Evolutionary conservation across 768 basidiomycete genomes (phyloP).

Genomic region (Mycena leptocephala): DNA sequence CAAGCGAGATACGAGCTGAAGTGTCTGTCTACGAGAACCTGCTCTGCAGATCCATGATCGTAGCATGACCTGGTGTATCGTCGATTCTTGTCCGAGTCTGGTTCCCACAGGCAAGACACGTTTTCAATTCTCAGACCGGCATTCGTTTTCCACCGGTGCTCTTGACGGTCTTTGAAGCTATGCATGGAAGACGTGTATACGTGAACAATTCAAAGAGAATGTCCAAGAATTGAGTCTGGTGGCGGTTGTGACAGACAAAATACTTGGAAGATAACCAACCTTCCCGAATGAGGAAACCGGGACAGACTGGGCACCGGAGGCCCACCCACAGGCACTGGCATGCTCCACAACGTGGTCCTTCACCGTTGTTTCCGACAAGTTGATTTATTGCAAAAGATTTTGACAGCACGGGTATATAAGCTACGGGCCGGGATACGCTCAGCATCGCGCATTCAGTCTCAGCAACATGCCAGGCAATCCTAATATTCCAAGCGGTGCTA

Average conservation of each 20-base stretch:
- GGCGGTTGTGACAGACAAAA: constrained; percentile 11
- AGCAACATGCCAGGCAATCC: constrained; percentile 11
- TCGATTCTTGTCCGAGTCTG: background rate
- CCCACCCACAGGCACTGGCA: background rate
- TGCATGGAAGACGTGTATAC: background rate
- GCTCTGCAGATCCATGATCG: too few relatives aligned
- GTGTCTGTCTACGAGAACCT: too few relatives aligned
- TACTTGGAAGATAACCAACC: background rate
- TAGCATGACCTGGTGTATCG: background rate
- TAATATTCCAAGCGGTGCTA: background rate
- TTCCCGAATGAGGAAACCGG: constrained; percentile 7
- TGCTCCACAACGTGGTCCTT: background rate
- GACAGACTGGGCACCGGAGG: constrained; percentile 1
- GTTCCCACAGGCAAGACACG: background rate
- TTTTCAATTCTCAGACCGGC: background rate
- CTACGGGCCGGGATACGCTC: background rate
- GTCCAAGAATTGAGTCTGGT: background rate
- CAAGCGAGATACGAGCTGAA: too few relatives aligned
- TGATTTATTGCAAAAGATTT: background rate
- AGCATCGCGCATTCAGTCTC: constrained; percentile 10
- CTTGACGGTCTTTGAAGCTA: background rate
- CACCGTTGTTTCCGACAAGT: background rate
- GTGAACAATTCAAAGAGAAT: background rate
- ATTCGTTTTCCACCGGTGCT: background rate
- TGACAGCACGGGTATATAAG: constrained; percentile 14